Conservation (phyloP, 805 yeast species). For the Jamesozyma gamospora region DNA sequence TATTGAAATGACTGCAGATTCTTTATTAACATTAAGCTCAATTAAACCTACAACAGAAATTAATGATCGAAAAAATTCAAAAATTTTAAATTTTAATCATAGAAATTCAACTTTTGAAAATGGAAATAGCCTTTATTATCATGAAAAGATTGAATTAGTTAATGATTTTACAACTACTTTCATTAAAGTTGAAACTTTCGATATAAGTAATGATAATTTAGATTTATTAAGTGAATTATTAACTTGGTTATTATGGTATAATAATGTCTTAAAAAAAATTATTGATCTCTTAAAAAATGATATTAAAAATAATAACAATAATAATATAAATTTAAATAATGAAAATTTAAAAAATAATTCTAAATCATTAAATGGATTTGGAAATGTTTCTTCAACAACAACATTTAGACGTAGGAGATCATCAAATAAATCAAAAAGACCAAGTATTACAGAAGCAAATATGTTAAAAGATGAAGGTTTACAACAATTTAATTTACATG, state of each 20-base stretch:
- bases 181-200: conserved; percentile 16
- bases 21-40: not conserved
- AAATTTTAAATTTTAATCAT: not conserved
- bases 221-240: conserved; percentile 20
- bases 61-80: not conserved
- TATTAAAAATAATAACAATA: not conserved
- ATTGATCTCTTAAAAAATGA: conserved; percentile 2
- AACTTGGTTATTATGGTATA: conserved; percentile 27
- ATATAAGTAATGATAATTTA: conserved; percentile 26
- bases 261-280: conserved; percentile 9
- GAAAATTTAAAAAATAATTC: not conserved
- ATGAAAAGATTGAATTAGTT: conserved; percentile 10
- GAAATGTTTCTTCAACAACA: not conserved
- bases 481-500: conserved; percentile 27
- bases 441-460: conserved; percentile 24
- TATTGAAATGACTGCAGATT: not conserved
- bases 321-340: not conserved
- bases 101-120: not conserved
- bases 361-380: not conserved
- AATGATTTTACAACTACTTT: conserved; percentile 26
- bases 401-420: conserved; percentile 20
- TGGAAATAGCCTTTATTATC: conserved; percentile 1
- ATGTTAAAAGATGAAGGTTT: conserved; percentile 29
- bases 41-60: too few species aligned
- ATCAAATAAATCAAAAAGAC: conserved; percentile 21